These are phyloP conservation scores for Asterophora parasitica DNA, from an alignment of 768 basidiomycete species.

Conservation along the genomic window DNA sequence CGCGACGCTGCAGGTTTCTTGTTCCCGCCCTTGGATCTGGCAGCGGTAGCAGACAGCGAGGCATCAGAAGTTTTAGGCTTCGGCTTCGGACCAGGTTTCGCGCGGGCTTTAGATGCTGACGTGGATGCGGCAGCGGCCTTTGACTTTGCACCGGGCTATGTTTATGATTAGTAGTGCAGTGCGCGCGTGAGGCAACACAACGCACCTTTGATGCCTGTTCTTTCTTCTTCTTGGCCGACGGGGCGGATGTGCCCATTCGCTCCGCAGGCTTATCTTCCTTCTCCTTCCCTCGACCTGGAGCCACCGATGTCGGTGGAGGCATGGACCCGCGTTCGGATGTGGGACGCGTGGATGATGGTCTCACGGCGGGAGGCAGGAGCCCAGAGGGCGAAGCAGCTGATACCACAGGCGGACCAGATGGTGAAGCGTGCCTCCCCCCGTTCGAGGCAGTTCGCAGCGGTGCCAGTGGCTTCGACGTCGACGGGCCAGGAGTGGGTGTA, in stretches of 20 bases:
- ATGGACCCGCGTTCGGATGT: slow-evolving; percentile 51
- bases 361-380: slow-evolving; percentile 7
- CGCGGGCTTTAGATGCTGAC: slow-evolving; percentile 20
- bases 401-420: slow-evolving; percentile 7
- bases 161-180: slow-evolving; percentile 8
- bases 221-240: slow-evolving; percentile 36
- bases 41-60: slow-evolving; percentile 12
- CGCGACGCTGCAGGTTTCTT: slow-evolving; percentile 42
- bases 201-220: slow-evolving; percentile 34
- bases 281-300: slow-evolving; percentile 24
- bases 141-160: slow-evolving; percentile 21
- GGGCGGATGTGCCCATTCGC: slow-evolving; percentile 17
- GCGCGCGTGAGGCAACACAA: slow-evolving; percentile 5
- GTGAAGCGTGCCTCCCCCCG: slow-evolving; percentile 10
- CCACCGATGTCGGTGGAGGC: slow-evolving; percentile 43
- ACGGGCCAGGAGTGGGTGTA: background rate
- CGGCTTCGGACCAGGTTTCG: slow-evolving; percentile 29
- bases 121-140: slow-evolving; percentile 16
- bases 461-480: slow-evolving; percentile 4
- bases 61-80: slow-evolving; percentile 22
- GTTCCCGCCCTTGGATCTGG: slow-evolving; percentile 19
- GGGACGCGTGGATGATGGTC: slow-evolving; percentile 15
- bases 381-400: slow-evolving; percentile 12
- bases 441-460: background rate
- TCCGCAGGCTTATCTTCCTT: slow-evolving; percentile 25